Conservation (phyloP, 805 yeast genomes). For the Schwanniomyces yamadae region DNA sequence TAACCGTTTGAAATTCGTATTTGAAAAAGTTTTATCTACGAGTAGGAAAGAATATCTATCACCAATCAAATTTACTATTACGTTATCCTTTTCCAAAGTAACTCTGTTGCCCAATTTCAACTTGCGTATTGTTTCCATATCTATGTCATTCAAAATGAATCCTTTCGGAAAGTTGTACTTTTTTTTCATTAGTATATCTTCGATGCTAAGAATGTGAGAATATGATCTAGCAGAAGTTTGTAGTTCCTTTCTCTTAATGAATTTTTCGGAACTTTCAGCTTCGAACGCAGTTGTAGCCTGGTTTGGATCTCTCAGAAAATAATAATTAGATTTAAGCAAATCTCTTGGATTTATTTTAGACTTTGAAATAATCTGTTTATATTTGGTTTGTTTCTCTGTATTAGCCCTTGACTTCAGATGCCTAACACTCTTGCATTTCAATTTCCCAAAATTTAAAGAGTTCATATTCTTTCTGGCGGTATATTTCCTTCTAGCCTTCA, state of each 20-base stretch:
- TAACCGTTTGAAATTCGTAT: slow-evolving; percentile 12
- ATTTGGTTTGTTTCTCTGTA: background rate
- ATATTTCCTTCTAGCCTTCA: no score
- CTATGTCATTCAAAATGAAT: slow-evolving; percentile 13
- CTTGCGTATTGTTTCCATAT: slow-evolving; percentile 14
- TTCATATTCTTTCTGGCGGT: no score
- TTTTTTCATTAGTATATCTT: background rate
- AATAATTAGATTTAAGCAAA: slow-evolving; percentile 9
- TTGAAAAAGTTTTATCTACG: slow-evolving; percentile 21
- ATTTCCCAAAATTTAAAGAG: no score
- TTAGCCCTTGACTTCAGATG: no score
- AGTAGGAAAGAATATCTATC: slow-evolving; percentile 23
- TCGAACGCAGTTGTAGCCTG: slow-evolving; percentile 32
- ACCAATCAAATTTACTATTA: slow-evolving; percentile 16
- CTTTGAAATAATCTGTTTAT: background rate
- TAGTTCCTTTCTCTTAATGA: background rate
- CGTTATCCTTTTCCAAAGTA: slow-evolving; percentile 11
- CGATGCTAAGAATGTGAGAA: background rate
- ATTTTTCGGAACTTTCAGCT: slow-evolving; percentile 29
- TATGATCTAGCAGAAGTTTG: background rate
- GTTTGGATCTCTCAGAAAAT: slow-evolving; percentile 26
- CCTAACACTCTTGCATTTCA: no score
- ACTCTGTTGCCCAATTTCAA: slow-evolving; percentile 17
- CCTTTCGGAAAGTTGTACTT: slow-evolving; percentile 9
- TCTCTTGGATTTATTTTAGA: slow-evolving; percentile 5